Percentiles rank a stretch among this genome's conserved stretches.
Evolutionary conservation across 768 basidiomycete genomes (phyloP).

Genomic region (Leccinum boreale): DNA sequence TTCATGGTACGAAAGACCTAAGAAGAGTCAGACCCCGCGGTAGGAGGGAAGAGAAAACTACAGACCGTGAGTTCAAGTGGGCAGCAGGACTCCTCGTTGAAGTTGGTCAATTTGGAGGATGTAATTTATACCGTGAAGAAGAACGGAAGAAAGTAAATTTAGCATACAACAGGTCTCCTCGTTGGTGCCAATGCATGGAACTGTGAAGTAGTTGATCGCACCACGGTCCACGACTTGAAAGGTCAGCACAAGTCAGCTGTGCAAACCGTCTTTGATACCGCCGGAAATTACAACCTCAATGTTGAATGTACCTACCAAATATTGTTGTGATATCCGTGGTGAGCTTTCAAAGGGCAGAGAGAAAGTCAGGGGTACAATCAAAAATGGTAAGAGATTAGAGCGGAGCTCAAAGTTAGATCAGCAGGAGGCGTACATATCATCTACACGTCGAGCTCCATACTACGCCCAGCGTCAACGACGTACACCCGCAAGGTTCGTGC

Average conservation of each 20-base stretch:
- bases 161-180: not conserved
- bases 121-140: conserved; percentile 6
- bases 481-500: conserved; percentile 24
- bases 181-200: not conserved
- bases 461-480: conserved; percentile 12
- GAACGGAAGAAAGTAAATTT: not conserved
- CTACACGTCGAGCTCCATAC: conserved; percentile 7
- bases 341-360: not conserved
- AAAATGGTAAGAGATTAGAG: conserved; percentile 13
- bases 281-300: not conserved
- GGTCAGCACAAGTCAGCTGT: not conserved
- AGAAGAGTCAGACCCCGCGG: not conserved
- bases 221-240: not conserved
- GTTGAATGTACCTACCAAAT: not conserved
- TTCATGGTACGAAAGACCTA: conserved; percentile 14
- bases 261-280: not conserved
- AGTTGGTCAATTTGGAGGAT: not conserved
- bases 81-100: not conserved
- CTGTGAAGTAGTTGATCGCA: not conserved
- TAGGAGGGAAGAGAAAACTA: not conserved
- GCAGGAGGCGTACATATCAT: conserved; percentile 6
- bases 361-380: conserved; percentile 3
- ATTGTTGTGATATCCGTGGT: not conserved
- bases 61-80: not conserved
- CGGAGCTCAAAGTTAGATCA: conserved; percentile 25